Evolutionary conservation across 2,329 filamentous ascomycete species (phyloP), one percentile per base, ranked within the genome.

Genomic region (Coniosporium tulheliwenetii): DNA sequence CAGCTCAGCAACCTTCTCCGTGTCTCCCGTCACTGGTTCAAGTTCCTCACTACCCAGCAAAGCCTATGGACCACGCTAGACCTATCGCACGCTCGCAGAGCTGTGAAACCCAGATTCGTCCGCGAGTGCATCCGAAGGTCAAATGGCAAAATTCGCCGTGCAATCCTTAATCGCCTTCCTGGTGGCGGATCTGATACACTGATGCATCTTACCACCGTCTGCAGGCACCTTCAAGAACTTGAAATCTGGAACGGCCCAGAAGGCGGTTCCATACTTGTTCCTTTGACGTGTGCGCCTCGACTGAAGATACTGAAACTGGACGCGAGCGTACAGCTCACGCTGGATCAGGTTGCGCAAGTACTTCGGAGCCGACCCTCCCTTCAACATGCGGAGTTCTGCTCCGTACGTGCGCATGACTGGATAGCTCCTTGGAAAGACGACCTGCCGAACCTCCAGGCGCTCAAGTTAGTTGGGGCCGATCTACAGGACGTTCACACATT

Each of bases 21-120:
- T 7, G 73, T 78, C 2, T 76, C 67, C 32, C 71, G 65, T 52
- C 56, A 59, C 38, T 79, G 75, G 75, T 58, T 63, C 9, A 54
- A 51, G n/a, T 67, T 73, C 36, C 58, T 77, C 10, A 55, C 54
- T 8, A 65, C 64, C 3, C 52, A 65, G 19, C 59, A 63, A 0
- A 55, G 56, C 8, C 57, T 74, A 1, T 75, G 74, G 70, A 59
- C 57, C 43, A 54, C 69, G 43, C 53, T 79, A 9, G 72, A 77
- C 45, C 60, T 78, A 8, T 64, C 63, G 2, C 53, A 52, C 2
- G 65, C 68, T 5, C 58, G 52, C 26, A 59, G 53, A 45, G 56
- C 57, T 3, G 63, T 75, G 3, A 51, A 50, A n/a, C 55, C 54
- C 5, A 46, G 43, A 9, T 69, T 68, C 42, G 47, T 69, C 36